These are phyloP conservation scores for Monosporascus ibericus DNA, from an alignment of 2,329 filamentous ascomycete genomes.

Conservation along the genomic window DNA sequence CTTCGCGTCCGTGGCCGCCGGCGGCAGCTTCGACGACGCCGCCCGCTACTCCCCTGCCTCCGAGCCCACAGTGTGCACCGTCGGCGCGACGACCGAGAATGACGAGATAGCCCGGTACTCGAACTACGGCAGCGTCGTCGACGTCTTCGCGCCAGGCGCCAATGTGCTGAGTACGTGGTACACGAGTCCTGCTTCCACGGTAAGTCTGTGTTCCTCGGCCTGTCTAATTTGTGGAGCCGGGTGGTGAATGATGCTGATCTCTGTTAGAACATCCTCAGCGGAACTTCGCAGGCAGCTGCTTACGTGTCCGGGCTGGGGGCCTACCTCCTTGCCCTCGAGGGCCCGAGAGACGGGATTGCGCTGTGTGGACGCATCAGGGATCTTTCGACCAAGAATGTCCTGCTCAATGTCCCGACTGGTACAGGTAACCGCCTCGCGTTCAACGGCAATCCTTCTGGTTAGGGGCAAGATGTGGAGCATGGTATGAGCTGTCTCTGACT, in stretches of 20 bases:
- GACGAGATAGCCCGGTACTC: slow-evolving; percentile 38
- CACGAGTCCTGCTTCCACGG: slow-evolving; percentile 18
- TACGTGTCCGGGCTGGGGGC: slow-evolving; percentile 56
- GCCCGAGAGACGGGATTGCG: slow-evolving; percentile 28
- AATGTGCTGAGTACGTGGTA: slow-evolving; percentile 36
- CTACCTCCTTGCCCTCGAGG: slow-evolving; percentile 46
- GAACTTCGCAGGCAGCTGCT: slow-evolving; percentile 57
- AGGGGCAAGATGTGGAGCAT: too few species aligned
- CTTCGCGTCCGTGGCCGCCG: slow-evolving; percentile 48
- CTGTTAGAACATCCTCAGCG: slow-evolving; percentile 40
- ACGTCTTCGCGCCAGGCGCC: slow-evolving; percentile 38
- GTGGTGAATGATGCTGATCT: not conserved
- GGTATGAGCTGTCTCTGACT: too few species aligned
- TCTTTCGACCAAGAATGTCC: slow-evolving; percentile 31
- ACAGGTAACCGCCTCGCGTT: slow-evolving; percentile 29
- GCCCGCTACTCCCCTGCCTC: slow-evolving; percentile 41
- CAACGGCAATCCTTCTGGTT: slow-evolving; percentile 19
- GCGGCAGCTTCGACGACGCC: slow-evolving; percentile 39
- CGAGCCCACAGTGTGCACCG: slow-evolving; percentile 43
- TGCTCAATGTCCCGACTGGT: slow-evolving; percentile 27
- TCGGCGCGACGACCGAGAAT: slow-evolving; percentile 38
- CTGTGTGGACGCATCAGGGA: slow-evolving; percentile 36
- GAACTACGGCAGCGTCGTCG: slow-evolving; percentile 41
- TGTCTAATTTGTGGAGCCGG: not conserved
- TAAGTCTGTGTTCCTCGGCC: slow-evolving; percentile 2